Evolutionary conservation across 805 yeast genomes (phyloP).

Genomic region (Starmerella sp.): DNA sequence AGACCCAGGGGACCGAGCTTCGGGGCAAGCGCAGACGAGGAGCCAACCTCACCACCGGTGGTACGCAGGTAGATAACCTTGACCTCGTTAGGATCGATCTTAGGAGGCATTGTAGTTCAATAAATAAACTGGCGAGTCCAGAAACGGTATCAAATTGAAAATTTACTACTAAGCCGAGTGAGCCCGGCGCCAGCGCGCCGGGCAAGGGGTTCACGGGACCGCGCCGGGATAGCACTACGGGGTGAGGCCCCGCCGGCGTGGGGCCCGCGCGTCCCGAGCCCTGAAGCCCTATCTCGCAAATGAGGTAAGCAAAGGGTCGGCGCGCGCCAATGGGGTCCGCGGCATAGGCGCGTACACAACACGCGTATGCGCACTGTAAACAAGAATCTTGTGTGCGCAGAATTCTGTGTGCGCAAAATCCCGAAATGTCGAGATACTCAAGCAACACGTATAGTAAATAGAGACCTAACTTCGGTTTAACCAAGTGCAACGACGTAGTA

Average conservation of each 20-base stretch:
- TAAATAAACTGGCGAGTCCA: constrained; percentile 9
- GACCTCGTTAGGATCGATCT: constrained; percentile 97
- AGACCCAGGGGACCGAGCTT: constrained; percentile 99
- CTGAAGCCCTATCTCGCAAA: neutral
- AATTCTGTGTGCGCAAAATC: too few relatives aligned
- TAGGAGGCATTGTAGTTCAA: constrained; percentile 63
- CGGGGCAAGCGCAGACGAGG: constrained; percentile 98
- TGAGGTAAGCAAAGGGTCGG: neutral
- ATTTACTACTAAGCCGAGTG: constrained; percentile 12
- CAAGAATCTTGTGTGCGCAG: too few relatives aligned
- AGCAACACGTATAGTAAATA: too few relatives aligned
- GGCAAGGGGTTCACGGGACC: constrained; percentile 5
- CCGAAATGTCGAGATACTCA: too few relatives aligned
- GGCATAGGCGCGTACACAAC: too few relatives aligned
- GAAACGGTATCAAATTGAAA: constrained; percentile 7
- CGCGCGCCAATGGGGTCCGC: too few relatives aligned
- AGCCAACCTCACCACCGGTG: constrained; percentile 99
- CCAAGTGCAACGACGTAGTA: too few relatives aligned
- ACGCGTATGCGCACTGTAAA: too few relatives aligned
- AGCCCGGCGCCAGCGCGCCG: constrained; percentile 1
- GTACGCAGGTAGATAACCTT: constrained; percentile 98
- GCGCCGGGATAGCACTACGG: neutral
- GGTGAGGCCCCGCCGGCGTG: neutral
- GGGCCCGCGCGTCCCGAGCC: neutral
- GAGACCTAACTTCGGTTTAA: too few relatives aligned